Base-by-base conservation (phyloP, 2,329 filamentous ascomycete species). In the Aspergillus proliferans region DNA sequence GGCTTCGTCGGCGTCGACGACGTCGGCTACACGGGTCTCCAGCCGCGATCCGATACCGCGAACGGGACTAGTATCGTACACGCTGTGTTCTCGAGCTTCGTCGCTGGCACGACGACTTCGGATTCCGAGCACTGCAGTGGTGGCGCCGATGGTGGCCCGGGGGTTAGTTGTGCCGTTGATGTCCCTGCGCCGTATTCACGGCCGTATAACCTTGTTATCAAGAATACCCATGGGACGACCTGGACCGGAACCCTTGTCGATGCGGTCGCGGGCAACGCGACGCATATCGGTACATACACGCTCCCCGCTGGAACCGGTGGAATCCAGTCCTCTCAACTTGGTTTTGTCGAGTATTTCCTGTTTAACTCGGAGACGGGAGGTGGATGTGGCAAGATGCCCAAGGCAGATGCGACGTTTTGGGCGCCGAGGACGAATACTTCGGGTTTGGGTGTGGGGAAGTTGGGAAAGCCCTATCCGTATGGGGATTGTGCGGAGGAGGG, bases 1-100 rank as follows among this genome's bases (percentile, higher is more conserved):
- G 43, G 22, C 39, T 65, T 65, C 54, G 33, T 44, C 28, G 51
- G 50, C 36, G 42, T 54, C 22, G 26, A 48, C 1, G 52, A 59
- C 38, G 44, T 62, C n/a, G 62, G 63, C 9, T 65, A 65, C 51
- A 59, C 59, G 4, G 63, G 62, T 6, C 54, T 38, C 1, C 39
- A 66, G 12, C 62, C 63, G 3, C 52, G 56, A 19, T 18, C 46
- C 7, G 52, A 62, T 34, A 30, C 24, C 40, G 26, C 19, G 1
- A 38, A 46, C 28, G 52, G 51, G 30, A 45, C 50, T 9, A 56
- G 58, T 45, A 52, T 62, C 39, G 42, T 67, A 33, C 64, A 64
- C 54, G 64, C 55, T 26, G 64, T 59, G 15, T 64, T 67, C 53
- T 66, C 62, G 33, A 66, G 62, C 52, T 68, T 67, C 50, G 45